Evolutionary conservation across 805 yeast genomes (phyloP), one percentile per base, ranked within the genome.

Genomic region (Hagleromyces aurorensis): DNA sequence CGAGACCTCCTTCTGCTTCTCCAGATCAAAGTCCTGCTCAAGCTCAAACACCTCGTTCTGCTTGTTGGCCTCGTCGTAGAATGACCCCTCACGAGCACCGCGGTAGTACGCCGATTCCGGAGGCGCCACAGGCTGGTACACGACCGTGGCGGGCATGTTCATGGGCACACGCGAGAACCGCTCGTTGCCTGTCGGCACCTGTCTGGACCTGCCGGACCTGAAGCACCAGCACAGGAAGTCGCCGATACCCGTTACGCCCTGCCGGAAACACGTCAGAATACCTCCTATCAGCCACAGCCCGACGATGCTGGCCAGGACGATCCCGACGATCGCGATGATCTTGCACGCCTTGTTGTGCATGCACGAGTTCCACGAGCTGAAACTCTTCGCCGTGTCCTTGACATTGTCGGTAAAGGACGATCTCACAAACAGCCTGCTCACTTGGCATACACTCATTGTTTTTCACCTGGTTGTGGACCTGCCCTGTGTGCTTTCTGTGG

Each of bases 291-390:
- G 34, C 80, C 86, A 77, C 5, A 79, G 29, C 0, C 52, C 57
- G 0, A 79, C 35, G 2, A 82, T 41, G 0, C 51, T 62, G 0
- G 76, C 89, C 8, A 83, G 46, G 0, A 62, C 71, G 3, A 81
- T 77, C 3, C 81, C 78, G 9, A 80, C 82, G 24, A 82, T 81
- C 4, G 82, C 87, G 13, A 78, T 70, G 34, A 81, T 71, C 48
- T 82, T 83, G 56, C 94, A 83, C 26, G 75, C 64, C 25, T 59
- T 75, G 53, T 80, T 78, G 47, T 68, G 78, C 89, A 80, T 81
- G 57, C 94, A 83, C 3, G 82, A 70, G 48, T 77, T 73, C 91
- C 93, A 82, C 30, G 52, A 41, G 46, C 64, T 70, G 62, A 78
- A 78, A 5, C 80, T 54, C 16, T 62, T 43, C 5, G 61, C 64